These are phyloP conservation scores for Curvularia eragrostidis DNA, from an alignment of 2,329 filamentous ascomycete species.

Conservation along the genomic window DNA sequence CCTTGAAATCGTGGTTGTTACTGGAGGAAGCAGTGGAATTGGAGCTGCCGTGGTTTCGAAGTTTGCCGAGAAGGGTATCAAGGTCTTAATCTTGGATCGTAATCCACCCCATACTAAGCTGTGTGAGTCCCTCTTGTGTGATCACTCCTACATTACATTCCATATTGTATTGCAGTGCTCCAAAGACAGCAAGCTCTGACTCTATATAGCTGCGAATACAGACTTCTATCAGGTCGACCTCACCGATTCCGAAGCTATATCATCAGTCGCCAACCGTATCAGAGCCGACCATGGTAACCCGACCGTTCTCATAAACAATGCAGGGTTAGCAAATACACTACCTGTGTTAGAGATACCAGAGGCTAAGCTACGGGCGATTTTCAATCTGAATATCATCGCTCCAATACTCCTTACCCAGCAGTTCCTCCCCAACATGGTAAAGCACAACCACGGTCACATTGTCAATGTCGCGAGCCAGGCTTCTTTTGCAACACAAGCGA, in stretches of 20 bases:
- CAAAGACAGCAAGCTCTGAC: no score
- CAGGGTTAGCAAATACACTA: slow-evolving; percentile 22
- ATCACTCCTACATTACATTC: no score
- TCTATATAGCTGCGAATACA: no score
- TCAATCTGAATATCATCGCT: slow-evolving; percentile 28
- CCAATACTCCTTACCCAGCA: slow-evolving; percentile 26
- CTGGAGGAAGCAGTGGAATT: slow-evolving; percentile 26
- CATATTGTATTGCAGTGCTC: no score
- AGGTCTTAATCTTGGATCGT: no score
- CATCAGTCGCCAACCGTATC: no score
- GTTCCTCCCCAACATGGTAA: slow-evolving; percentile 32
- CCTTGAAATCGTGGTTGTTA: slow-evolving; percentile 25
- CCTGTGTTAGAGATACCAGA: slow-evolving; percentile 16
- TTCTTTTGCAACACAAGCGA: slow-evolving; percentile 21
- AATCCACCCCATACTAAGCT: no score
- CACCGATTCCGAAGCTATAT: slow-evolving; percentile 31
- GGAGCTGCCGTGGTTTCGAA: slow-evolving; percentile 21
- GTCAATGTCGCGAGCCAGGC: slow-evolving; percentile 27
- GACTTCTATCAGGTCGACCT: no score
- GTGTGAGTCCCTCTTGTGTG: no score
- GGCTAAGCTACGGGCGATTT: slow-evolving; percentile 16
- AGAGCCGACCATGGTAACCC: slow-evolving; percentile 20
- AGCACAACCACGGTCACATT: slow-evolving; percentile 30
- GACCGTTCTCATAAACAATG: slow-evolving; percentile 34
- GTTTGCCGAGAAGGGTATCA: no score